These are phyloP conservation scores for Elongisporangium anandrum DNA, from an alignment of 352 stramenopile species.

Conservation along the genomic window DNA sequence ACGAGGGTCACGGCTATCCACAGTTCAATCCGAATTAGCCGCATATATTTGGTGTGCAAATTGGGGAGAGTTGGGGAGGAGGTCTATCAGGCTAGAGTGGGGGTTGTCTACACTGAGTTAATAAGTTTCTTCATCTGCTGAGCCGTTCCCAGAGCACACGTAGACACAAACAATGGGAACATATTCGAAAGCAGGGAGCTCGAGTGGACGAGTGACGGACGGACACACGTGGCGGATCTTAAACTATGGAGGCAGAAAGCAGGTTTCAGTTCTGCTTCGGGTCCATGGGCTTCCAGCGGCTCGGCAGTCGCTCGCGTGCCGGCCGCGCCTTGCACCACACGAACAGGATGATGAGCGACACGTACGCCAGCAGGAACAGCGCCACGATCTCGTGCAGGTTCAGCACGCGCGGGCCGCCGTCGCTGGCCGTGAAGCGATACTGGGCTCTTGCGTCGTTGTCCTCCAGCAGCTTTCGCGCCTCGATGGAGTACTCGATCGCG, in stretches of 20 bases:
- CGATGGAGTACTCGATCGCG: constrained; percentile 77
- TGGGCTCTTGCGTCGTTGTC: constrained; percentile 25
- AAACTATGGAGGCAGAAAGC: background rate
- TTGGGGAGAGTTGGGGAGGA: background rate
- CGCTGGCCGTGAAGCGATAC: constrained; percentile 15
- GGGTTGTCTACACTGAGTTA: background rate
- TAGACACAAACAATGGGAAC: background rate
- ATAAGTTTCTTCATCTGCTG: background rate
- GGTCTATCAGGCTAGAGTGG: background rate
- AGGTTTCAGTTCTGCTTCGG: constrained; percentile 64
- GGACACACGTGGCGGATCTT: background rate
- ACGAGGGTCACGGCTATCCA: too few species aligned
- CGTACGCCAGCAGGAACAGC: constrained; percentile 61
- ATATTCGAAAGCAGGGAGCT: background rate
- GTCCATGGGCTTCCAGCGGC: constrained; percentile 74
- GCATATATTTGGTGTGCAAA: background rate
- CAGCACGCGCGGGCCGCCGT: constrained; percentile 25
- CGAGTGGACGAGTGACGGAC: background rate
- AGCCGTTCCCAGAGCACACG: background rate
- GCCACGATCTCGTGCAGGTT: constrained; percentile 63
- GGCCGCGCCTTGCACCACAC: constrained; percentile 76
- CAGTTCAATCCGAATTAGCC: background rate
- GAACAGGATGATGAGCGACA: constrained; percentile 61
- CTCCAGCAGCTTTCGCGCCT: constrained; percentile 56
- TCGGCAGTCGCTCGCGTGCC: constrained; percentile 66